Conservation (phyloP, 768 basidiomycete species). For the Cyclocybe aegerita region DNA sequence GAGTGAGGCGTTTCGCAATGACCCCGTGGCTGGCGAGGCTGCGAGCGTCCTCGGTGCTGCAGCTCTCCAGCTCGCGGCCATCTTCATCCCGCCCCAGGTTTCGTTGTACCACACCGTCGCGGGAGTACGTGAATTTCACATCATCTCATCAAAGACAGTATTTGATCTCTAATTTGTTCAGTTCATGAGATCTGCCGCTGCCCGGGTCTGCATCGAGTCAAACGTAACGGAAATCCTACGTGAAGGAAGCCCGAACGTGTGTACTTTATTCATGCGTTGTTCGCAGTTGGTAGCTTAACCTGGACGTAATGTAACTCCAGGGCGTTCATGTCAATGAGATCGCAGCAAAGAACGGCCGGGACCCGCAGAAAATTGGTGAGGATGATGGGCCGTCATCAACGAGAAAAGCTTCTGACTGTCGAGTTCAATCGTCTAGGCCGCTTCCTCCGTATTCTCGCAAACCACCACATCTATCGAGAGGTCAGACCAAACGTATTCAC, state of each 20-base stretch:
- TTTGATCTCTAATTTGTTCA: slow-evolving; percentile 6
- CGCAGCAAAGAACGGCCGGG: slow-evolving; percentile 24
- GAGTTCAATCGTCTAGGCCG: slow-evolving; percentile 23
- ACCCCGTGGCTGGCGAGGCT: slow-evolving; percentile 24
- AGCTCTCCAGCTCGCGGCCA: slow-evolving; percentile 27
- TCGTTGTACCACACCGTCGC: slow-evolving; percentile 20
- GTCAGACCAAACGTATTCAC: slow-evolving; percentile 34
- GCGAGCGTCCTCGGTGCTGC: slow-evolving; percentile 29
- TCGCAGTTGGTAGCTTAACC: neutral
- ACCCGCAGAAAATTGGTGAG: slow-evolving; percentile 33
- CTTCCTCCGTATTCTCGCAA: slow-evolving; percentile 36
- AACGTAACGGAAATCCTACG: slow-evolving; percentile 40
- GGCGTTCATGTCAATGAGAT: slow-evolving; percentile 34
- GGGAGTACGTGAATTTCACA: slow-evolving; percentile 19
- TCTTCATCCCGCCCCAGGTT: slow-evolving; percentile 24
- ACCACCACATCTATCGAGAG: slow-evolving; percentile 37
- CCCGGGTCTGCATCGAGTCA: slow-evolving; percentile 29
- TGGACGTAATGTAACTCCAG: slow-evolving; percentile 5
- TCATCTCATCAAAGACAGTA: neutral
- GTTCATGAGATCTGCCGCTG: slow-evolving; percentile 25
- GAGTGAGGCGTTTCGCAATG: slow-evolving; percentile 25
- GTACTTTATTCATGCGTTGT: neutral
- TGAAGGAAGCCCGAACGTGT: slow-evolving; percentile 35
- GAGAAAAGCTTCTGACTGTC: no score
- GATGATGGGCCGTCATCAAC: neutral